phyloP scores from a whole-genome alignment of 306 rosid species.

The Oxytropis ochrocephala region DNA sequence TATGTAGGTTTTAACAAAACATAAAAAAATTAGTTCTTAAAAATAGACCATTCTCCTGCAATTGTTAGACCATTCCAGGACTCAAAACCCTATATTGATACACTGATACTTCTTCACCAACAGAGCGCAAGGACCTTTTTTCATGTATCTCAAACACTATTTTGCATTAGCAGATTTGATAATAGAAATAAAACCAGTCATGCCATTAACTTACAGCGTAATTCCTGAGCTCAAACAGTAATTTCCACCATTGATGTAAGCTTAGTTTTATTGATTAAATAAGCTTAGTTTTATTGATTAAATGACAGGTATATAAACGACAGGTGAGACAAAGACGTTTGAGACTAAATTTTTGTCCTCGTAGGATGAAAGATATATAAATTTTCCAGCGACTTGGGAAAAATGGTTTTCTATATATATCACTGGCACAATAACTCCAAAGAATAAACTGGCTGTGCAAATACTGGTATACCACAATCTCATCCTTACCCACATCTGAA shows the following conservation, averaged over 20 bases:
- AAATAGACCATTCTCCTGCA: neutral
- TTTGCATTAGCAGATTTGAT: neutral
- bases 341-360: neutral
- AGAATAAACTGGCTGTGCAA: slow-evolving; percentile 1
- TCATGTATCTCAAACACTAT: neutral
- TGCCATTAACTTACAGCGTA: neutral
- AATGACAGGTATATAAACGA: slow-evolving; percentile 3
- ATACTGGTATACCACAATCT: slow-evolving; percentile 2
- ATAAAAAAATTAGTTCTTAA: neutral
- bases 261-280: neutral
- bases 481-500: slow-evolving; percentile 99
- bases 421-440: neutral
- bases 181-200: neutral
- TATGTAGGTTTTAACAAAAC: neutral
- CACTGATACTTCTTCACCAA: neutral
- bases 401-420: neutral
- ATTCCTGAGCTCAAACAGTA: neutral
- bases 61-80: neutral
- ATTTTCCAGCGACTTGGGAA: neutral
- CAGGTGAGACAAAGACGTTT: neutral
- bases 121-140: neutral
- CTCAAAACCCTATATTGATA: neutral
- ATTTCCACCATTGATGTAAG: neutral
- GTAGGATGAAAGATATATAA: neutral
- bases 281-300: neutral